Conservation (phyloP, 768 basidiomycete species). For the Trametes cinnabarina region DNA sequence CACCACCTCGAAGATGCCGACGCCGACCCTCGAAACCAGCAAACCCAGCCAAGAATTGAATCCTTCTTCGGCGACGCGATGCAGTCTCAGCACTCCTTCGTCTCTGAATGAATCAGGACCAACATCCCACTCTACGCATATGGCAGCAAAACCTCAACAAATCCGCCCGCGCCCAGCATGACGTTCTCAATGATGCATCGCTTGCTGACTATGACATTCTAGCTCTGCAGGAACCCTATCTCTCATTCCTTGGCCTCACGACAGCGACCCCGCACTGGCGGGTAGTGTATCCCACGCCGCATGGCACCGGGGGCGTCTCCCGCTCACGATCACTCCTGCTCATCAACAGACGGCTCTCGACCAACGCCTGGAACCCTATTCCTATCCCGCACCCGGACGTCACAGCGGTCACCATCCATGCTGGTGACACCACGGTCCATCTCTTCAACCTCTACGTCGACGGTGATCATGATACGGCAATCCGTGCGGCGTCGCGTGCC, state of each 20-base stretch:
- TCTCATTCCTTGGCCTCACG: conserved; percentile 24
- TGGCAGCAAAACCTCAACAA: conserved; percentile 33
- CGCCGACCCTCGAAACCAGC: neutral
- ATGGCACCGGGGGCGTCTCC: conserved; percentile 3
- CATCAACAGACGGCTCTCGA: conserved; percentile 10
- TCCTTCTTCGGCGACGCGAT: neutral
- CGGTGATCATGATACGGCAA: conserved; percentile 23
- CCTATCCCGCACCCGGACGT: conserved; percentile 26
- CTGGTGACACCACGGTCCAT: conserved; percentile 12
- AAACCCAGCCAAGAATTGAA: neutral
- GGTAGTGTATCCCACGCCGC: conserved; percentile 27
- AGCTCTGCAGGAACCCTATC: conserved; percentile 40
- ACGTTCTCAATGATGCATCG: conserved; percentile 13
- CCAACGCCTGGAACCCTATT: conserved; percentile 17
- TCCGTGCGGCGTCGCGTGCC: conserved; percentile 10
- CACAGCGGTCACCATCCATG: conserved; percentile 27
- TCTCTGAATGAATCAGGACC: neutral
- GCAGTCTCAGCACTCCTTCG: neutral
- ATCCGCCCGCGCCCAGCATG: conserved; percentile 21
- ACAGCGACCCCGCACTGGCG: conserved; percentile 16
- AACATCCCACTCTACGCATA: conserved; percentile 13
- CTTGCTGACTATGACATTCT: conserved; percentile 32
- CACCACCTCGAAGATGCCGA: neutral
- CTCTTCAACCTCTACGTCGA: conserved; percentile 43
- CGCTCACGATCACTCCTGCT: conserved; percentile 12